Evolutionary conservation across 2,329 filamentous ascomycete species (phyloP), one percentile per base, ranked within the genome.

Genomic region (Scedosporium aurantiacum): DNA sequence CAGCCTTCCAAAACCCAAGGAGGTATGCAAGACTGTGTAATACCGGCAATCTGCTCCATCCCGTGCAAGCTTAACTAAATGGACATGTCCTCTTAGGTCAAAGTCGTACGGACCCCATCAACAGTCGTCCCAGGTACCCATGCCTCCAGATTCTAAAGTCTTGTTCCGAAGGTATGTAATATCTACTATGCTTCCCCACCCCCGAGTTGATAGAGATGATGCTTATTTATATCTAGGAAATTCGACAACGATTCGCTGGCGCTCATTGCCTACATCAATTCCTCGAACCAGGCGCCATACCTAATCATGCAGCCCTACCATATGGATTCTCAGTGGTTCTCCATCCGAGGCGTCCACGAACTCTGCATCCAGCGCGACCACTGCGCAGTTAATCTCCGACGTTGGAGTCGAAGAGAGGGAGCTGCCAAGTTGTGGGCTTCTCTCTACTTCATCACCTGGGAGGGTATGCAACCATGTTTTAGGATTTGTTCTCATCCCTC

Each of bases 371-470:
- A 73, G 16, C 77, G 82, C 40, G 76, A 78, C 25, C 76, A 75
- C 4, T 76, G 75, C 25, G 76, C 75, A 0, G 70, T 86, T 8
- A 72, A 77, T 37, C 73, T 86, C 54, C 77, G 77, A 55, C 74
- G 79, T 59, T 85, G 82, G 80, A 82, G 78, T 66, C 64, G 67
- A 0, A 68, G 68, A 0, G 75, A 76, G 50, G 68, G 71, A 8
- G 70, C 74, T 45, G 69, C 75, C 61, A 84, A 79, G 65, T 67
- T 75, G 1, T 86, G 83, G 83, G 79, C 80, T 0, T 75, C 72
- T 3, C 69, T 86, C 5, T 79, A 75, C 62, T 86, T 86, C 63
- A 70, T 79, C 61, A 84, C 81, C 1, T 86, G 81, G 81, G 83
- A 86, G 75, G 81, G 82, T 83, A 66, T 62, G 75, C 58, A 23